Evolutionary conservation across 177 flowering plant species (phyloP).

Genomic region (Vitis hybrid): DNA sequence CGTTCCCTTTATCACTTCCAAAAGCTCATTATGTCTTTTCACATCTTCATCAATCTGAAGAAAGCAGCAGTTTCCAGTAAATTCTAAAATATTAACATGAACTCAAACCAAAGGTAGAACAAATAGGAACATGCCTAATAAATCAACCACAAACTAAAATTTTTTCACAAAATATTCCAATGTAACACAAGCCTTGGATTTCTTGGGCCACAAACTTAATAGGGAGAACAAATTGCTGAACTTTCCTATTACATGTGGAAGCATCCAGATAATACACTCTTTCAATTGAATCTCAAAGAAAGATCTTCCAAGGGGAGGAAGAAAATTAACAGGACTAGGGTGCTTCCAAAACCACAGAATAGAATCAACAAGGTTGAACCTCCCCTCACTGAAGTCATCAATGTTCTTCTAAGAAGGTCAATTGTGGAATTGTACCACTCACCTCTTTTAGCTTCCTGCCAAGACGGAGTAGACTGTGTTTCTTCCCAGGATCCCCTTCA

Average conservation of each 20-base stretch:
- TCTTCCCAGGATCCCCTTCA: constrained; percentile 74
- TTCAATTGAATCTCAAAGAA: too few relatives aligned
- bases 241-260: not conserved
- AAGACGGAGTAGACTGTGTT: constrained; percentile 66
- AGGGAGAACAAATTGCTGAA: not conserved
- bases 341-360: too few relatives aligned
- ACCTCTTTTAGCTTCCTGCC: constrained; percentile 91
- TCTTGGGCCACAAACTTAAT: not conserved
- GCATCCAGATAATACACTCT: too few relatives aligned
- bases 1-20: constrained; percentile 49
- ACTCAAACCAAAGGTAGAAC: not conserved
- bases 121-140: not conserved
- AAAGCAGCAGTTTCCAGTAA: constrained; percentile 9
- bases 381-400: too few relatives aligned
- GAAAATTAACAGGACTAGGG: too few relatives aligned
- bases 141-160: not conserved
- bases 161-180: not conserved
- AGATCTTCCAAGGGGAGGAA: too few relatives aligned
- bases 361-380: too few relatives aligned
- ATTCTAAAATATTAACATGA: not conserved
- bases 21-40: constrained; percentile 86
- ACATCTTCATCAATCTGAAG: constrained; percentile 87
- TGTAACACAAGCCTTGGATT: not conserved
- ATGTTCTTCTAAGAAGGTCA: not conserved
- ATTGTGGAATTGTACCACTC: not conserved